Conservation (phyloP, 2,329 filamentous ascomycete genomes). For the Fusarium sororula region DNA sequence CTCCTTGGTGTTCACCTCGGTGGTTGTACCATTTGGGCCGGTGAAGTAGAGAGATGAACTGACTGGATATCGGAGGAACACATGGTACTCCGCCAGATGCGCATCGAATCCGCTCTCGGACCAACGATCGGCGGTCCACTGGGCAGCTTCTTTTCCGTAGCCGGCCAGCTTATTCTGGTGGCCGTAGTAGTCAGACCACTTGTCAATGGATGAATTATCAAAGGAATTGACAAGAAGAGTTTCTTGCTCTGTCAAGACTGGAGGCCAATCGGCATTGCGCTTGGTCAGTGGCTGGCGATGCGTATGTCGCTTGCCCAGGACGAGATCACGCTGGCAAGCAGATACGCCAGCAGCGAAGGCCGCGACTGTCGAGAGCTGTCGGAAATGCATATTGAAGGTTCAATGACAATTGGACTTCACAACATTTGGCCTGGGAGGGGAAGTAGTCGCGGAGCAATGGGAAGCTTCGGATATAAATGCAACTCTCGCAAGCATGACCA, state of each 20-base stretch:
- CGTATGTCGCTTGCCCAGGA: constrained; percentile 41
- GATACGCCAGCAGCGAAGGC: constrained; percentile 35
- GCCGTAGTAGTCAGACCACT: constrained; percentile 53
- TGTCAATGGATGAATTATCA: constrained; percentile 50
- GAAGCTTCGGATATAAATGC: constrained; percentile 32
- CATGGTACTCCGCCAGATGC: constrained; percentile 59
- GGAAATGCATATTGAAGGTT: constrained; percentile 24
- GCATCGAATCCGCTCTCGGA: constrained; percentile 47
- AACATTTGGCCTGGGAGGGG: background rate
- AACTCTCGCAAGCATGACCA: background rate
- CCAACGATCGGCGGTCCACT: constrained; percentile 53
- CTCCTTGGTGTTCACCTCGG: constrained; percentile 75
- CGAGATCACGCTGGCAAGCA: constrained; percentile 46
- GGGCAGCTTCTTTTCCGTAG: constrained; percentile 48
- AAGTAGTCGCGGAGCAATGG: background rate
- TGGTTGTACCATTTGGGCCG: constrained; percentile 57
- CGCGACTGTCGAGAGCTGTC: constrained; percentile 26
- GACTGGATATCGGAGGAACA: constrained; percentile 69
- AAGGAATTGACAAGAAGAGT: constrained; percentile 49
- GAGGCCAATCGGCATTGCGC: constrained; percentile 49
- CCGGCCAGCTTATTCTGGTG: constrained; percentile 52
- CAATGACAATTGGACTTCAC: background rate
- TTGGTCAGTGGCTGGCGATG: constrained; percentile 46
- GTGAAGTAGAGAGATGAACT: constrained; percentile 59
- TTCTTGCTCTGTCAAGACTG: constrained; percentile 47